A percentile compares a stretch with the other conserved stretches of the same genome.
These are phyloP conservation scores for Coniochaeta ligniaria DNA, from an alignment of 2,329 filamentous ascomycete species.

Conservation along the genomic window DNA sequence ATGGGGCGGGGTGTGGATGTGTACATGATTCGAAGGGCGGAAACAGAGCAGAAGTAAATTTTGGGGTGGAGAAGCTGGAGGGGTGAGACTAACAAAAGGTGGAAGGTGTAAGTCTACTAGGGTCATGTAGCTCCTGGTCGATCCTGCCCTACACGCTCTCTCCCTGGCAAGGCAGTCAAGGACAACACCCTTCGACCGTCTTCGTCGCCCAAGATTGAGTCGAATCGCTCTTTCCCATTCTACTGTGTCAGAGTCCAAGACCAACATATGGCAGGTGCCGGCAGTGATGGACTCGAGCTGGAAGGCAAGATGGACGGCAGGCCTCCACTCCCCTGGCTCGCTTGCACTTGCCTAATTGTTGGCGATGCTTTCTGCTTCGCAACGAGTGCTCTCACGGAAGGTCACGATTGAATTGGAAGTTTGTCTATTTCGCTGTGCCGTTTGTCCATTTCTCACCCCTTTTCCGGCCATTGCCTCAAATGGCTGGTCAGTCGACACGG, in stretches of 20 bases:
- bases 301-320: neutral
- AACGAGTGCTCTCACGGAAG: neutral
- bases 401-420: neutral
- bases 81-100: neutral
- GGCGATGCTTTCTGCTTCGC: neutral
- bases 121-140: too few species aligned
- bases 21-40: neutral
- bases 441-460: too few species aligned
- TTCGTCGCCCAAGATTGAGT: too few species aligned
- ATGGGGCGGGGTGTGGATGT: neutral
- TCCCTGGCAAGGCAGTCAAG: neutral
- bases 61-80: neutral
- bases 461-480: neutral
- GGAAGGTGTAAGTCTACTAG: neutral
- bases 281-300: neutral
- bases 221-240: too few species aligned
- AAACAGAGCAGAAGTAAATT: neutral
- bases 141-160: too few species aligned
- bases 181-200: neutral
- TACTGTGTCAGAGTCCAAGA: too few species aligned
- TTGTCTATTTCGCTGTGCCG: too few species aligned
- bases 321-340: neutral
- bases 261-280: too few species aligned
- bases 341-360: neutral
- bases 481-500: neutral